Evolutionary conservation across 1,139 yeast genomes (phyloP).

Genomic region (Lodderomyces elongisporus): DNA sequence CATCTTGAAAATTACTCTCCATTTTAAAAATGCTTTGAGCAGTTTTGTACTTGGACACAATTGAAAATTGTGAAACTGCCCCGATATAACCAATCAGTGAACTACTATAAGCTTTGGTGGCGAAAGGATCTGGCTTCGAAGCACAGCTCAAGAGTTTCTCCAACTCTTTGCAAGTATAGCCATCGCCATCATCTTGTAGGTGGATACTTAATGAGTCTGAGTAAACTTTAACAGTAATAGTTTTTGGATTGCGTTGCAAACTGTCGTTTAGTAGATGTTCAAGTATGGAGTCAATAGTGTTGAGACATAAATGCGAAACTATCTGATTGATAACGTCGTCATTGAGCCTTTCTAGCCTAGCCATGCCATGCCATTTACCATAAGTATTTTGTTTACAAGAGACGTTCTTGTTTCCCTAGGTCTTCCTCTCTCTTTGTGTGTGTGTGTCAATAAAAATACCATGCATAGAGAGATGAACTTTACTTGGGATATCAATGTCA

Average conservation of each 20-base stretch:
- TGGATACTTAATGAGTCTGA: constrained; percentile 55
- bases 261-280: constrained; percentile 78
- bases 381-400: too few species aligned
- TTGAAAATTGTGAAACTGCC: constrained; percentile 25
- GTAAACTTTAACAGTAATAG: constrained; percentile 60
- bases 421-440: too few species aligned
- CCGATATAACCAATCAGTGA: neutral
- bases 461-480: too few species aligned
- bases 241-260: constrained; percentile 65
- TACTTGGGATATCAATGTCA: too few species aligned
- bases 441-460: too few species aligned
- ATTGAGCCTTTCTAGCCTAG: constrained; percentile 8
- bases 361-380: constrained; percentile 18
- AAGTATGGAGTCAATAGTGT: constrained; percentile 38
- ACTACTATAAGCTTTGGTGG: neutral
- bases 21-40: constrained; percentile 5
- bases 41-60: constrained; percentile 28
- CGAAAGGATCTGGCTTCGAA: neutral
- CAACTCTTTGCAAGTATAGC: constrained; percentile 58
- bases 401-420: too few species aligned
- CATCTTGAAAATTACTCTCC: constrained; percentile 3
- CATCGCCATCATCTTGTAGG: constrained; percentile 74
- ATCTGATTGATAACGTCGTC: constrained; percentile 11
- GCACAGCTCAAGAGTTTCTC: constrained; percentile 28
- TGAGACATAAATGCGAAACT: constrained; percentile 12